Conservation (phyloP, 1,139 yeast genomes). For the Yamadazyma atlantica region DNA sequence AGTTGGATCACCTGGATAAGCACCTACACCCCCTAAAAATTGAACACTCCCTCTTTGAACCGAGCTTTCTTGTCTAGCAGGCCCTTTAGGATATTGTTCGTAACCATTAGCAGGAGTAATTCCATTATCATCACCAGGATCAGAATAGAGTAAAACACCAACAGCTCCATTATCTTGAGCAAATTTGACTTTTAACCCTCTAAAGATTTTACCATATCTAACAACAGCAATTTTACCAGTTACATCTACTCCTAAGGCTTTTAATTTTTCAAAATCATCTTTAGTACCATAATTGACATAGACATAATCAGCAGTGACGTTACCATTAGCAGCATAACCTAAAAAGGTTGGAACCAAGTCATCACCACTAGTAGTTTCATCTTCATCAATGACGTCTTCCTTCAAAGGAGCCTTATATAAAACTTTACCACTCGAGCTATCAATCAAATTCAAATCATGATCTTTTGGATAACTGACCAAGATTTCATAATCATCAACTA, state of each 20-base stretch:
- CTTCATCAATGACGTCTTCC: constrained; percentile 74
- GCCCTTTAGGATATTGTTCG: constrained; percentile 46
- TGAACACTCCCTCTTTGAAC: constrained; percentile 86
- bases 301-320: constrained; percentile 45
- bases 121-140: constrained; percentile 47
- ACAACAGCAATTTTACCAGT: constrained; percentile 44
- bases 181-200: constrained; percentile 49
- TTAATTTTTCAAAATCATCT: constrained; percentile 37
- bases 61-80: constrained; percentile 49
- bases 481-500: constrained; percentile 56
- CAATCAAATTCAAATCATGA: constrained; percentile 43
- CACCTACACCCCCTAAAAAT: constrained; percentile 60
- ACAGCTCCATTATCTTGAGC: constrained; percentile 49
- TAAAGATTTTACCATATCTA: constrained; percentile 41
- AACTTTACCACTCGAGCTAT: constrained; percentile 23
- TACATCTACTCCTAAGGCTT: constrained; percentile 33
- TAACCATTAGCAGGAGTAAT: constrained; percentile 45
- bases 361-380: constrained; percentile 56
- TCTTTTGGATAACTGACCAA: constrained; percentile 54
- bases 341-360: constrained; percentile 47
- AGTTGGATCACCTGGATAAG: constrained; percentile 84
- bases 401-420: constrained; percentile 62
- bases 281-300: constrained; percentile 43
- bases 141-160: constrained; percentile 44
- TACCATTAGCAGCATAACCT: constrained; percentile 50